Evolutionary conservation across 805 yeast species (phyloP).

Genomic region (Wickerhamomyces rabaulensis): DNA sequence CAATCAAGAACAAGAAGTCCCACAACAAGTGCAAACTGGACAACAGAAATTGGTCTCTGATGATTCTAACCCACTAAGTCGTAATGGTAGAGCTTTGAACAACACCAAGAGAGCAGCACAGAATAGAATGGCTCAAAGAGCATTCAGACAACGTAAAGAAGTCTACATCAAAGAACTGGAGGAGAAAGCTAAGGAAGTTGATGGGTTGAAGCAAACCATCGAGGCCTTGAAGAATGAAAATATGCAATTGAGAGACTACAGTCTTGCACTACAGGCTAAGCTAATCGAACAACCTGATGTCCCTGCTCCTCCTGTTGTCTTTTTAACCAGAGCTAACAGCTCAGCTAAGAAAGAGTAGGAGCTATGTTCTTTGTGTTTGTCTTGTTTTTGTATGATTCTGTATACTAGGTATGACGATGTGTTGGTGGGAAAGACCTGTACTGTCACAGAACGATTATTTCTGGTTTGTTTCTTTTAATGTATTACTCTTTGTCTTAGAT

Average conservation of each 20-base stretch:
- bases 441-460: no score
- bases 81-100: constrained; percentile 36
- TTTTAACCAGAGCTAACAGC: constrained; percentile 4
- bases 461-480: not conserved
- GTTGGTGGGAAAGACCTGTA: no score
- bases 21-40: not conserved
- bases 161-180: constrained; percentile 78
- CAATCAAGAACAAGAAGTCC: constrained; percentile 16
- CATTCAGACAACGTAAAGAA: constrained; percentile 83
- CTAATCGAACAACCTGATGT: constrained; percentile 46
- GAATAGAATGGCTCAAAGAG: constrained; percentile 87
- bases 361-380: not conserved
- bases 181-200: constrained; percentile 57
- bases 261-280: constrained; percentile 62
- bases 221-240: constrained; percentile 68
- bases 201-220: constrained; percentile 56
- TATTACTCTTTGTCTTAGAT: not conserved
- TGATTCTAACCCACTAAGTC: constrained; percentile 13
- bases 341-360: constrained; percentile 8
- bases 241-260: constrained; percentile 65
- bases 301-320: constrained; percentile 36
- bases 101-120: constrained; percentile 85
- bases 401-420: not conserved
- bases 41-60: not conserved
- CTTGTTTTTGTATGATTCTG: not conserved